Conservation (phyloP, 331 rosid species). For the Quercus tomentella region DNA sequence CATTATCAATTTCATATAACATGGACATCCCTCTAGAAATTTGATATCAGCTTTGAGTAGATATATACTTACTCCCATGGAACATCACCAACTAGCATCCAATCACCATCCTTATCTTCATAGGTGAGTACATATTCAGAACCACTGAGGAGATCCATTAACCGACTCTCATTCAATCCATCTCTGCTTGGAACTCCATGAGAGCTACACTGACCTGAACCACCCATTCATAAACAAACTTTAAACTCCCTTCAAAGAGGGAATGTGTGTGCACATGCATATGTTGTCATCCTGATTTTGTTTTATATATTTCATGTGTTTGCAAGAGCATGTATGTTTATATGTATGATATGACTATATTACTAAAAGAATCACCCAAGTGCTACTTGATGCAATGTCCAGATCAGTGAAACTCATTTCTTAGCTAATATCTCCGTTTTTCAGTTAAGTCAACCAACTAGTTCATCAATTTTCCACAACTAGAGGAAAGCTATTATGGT, state of each 20-base stretch:
- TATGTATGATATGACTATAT: not conserved
- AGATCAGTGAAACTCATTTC: not conserved
- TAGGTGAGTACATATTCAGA: slow-evolving; percentile 90
- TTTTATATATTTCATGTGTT: not conserved
- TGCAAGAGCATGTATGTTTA: not conserved
- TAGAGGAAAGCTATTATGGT: not conserved
- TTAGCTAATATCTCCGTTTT: not conserved
- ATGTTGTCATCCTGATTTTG: not conserved
- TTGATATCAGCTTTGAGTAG: slow-evolving; percentile 2
- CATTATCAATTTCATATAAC: not conserved
- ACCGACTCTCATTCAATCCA: slow-evolving; percentile 58
- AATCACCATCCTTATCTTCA: slow-evolving; percentile 86
- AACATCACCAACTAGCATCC: slow-evolving; percentile 97
- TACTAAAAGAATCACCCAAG: not conserved
- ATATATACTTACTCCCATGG: slow-evolving; percentile 78
- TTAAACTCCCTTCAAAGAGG: slow-evolving; percentile 3
- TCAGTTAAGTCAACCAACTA: not conserved
- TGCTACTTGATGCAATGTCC: not conserved
- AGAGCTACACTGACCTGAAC: slow-evolving; percentile 77
- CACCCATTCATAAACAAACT: slow-evolving; percentile 7
- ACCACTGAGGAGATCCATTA: slow-evolving; percentile 85
- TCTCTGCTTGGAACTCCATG: slow-evolving; percentile 55
- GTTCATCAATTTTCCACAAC: not conserved
- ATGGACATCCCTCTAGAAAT: not conserved
- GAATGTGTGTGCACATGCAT: not conserved